Evolutionary conservation across 768 basidiomycete species (phyloP).

Genomic region (Botryobasidium botryosum): DNA sequence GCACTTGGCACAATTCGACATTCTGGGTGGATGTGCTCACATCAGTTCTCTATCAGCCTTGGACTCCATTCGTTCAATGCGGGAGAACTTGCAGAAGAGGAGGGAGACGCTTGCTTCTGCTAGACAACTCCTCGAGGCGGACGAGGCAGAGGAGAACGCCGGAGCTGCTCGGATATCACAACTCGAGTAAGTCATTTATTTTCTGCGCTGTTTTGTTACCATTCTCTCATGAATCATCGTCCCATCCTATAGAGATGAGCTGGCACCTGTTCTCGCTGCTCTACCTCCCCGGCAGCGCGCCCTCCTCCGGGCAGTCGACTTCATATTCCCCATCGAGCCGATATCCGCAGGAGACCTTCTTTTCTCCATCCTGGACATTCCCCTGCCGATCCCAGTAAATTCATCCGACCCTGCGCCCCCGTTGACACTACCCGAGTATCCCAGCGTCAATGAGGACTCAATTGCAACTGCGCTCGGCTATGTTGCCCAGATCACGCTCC

Average conservation of each 20-base stretch:
- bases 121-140: constrained; percentile 8
- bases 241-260: too few relatives aligned
- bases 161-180: constrained; percentile 10
- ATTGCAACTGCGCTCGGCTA: constrained; percentile 85
- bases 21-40: constrained; percentile 7
- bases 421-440: constrained; percentile 41
- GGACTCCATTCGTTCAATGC: constrained; percentile 27
- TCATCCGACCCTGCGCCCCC: constrained; percentile 74
- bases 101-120: constrained; percentile 31
- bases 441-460: constrained; percentile 64
- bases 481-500: constrained; percentile 70
- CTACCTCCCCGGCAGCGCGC: too few relatives aligned
- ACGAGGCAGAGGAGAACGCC: not conserved
- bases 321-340: constrained; percentile 81
- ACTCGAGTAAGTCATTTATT: constrained; percentile 2
- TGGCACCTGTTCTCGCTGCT: too few relatives aligned
- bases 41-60: constrained; percentile 20
- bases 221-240: too few relatives aligned
- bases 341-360: constrained; percentile 70
- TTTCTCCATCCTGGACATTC: constrained; percentile 70
- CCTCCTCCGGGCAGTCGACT: constrained; percentile 51
- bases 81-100: constrained; percentile 29
- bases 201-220: too few relatives aligned
- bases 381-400: constrained; percentile 74
- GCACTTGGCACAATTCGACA: constrained; percentile 13